Base-by-base conservation (phyloP, 1,284 basidiomycete genomes). In the Trametes versicolor region DNA sequence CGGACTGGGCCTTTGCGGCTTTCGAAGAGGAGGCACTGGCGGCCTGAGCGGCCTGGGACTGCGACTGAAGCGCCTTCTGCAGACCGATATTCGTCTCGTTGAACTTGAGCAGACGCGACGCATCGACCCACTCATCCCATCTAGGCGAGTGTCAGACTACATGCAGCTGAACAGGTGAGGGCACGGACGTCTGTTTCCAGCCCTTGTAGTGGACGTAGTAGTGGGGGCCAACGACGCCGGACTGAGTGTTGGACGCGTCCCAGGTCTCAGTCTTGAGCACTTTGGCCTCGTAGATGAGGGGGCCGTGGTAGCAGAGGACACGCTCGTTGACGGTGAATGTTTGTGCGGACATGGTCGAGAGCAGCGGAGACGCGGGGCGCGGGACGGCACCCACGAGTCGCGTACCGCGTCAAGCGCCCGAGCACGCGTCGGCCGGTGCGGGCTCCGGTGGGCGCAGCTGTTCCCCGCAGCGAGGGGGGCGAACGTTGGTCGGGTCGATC, bases 171-270 rank as follows among this genome's bases (percentile, higher is more conserved):
- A 49, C 15, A 66, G 37, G 36, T 47, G 52, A 25, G 32, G 37
- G 43, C n/a, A 86, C 95, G 78, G 76, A 97, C 91, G 94, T 97
- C 79, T 96, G 94, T 78, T 99, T 99, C 98, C 98, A 99, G 5
- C 98, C 98, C 77, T 98, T 97, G 84, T 99, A 99, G 79, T 99
- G 98, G 27, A 99, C 97, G 69, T 94, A 91, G 78, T 95, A 99
- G 73, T 98, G 94, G 6, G 89, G 88, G 1, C 96, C 96, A 1
- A 87, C 79, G 6, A 82, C 78, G 3, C 92, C 91, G 5, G 86
- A 83, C 48, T 88, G 83, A 8, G 91, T 88, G 60, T 87, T 90
- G 4, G 84, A 81, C 71, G 92, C 91, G 62, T 91, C 88, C 83
- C 90, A 93, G 56, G 84, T 87, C 73, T 94, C 90, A 1, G 87